Conservation (phyloP, 176 grass and related monocot genomes). For the Bolboschoenus planiculmis region DNA sequence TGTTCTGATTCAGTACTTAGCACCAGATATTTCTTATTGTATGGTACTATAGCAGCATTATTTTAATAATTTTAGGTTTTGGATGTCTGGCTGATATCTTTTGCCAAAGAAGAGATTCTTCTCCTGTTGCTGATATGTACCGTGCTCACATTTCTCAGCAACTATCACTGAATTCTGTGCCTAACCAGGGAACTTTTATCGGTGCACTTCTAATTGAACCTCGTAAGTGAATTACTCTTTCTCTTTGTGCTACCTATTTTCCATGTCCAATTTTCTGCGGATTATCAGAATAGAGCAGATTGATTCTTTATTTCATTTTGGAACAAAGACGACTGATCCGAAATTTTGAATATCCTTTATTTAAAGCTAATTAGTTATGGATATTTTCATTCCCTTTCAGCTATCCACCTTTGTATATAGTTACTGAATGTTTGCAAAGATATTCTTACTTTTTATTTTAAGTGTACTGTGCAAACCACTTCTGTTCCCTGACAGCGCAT, state of each 20-base stretch:
- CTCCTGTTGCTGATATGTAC: slow-evolving; percentile 42
- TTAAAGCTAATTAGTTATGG: not conserved
- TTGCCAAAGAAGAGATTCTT: slow-evolving; percentile 51
- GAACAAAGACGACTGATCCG: not conserved
- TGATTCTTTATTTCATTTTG: not conserved
- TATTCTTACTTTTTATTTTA: not conserved
- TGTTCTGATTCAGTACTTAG: not conserved
- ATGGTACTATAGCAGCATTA: slow-evolving; percentile 7
- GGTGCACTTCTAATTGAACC: slow-evolving; percentile 90
- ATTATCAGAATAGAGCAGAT: not conserved
- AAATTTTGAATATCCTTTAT: not conserved
- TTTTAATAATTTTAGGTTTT: slow-evolving; percentile 54
- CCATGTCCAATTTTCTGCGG: not conserved
- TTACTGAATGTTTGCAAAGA: not conserved
- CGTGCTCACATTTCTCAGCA: slow-evolving; percentile 53
- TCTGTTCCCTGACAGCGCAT: not conserved
- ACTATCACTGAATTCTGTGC: slow-evolving; percentile 39
- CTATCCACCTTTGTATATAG: not conserved
- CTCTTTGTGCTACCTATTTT: not conserved
- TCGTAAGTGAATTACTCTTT: slow-evolving; percentile 35
- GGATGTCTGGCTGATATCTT: slow-evolving; percentile 51
- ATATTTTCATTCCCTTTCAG: too few relatives aligned
- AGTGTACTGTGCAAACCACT: not conserved
- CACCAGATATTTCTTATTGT: not conserved
- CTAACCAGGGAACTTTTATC: slow-evolving; percentile 32